Percentiles rank a stretch among this genome's conserved stretches.
phyloP scores from a whole-genome alignment of 2,329 filamentous ascomycete species.

The Fonsecaea nubica region DNA sequence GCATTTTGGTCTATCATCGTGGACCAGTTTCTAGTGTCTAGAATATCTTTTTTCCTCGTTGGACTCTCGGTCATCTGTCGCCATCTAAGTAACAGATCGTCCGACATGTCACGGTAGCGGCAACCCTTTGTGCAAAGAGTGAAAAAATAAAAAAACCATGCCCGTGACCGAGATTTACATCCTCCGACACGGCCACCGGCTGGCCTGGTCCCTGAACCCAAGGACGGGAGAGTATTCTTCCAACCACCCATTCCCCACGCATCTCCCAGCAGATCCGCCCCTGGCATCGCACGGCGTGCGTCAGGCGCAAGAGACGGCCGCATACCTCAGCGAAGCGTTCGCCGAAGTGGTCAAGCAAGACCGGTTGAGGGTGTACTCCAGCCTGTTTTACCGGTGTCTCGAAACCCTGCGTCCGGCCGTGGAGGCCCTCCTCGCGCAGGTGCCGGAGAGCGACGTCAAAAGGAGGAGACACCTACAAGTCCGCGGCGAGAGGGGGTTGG shows the following conservation, averaged over 20 bases:
- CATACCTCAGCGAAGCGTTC: slow-evolving; percentile 63
- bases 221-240: slow-evolving; percentile 78
- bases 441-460: slow-evolving; percentile 6
- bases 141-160: slow-evolving; percentile 29
- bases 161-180: slow-evolving; percentile 41
- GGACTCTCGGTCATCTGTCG: not conserved
- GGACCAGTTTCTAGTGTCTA: not conserved
- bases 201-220: slow-evolving; percentile 85
- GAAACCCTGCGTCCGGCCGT: slow-evolving; percentile 77
- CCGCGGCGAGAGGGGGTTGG: slow-evolving; percentile 51
- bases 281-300: slow-evolving; percentile 84
- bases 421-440: slow-evolving; percentile 46
- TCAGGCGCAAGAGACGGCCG: slow-evolving; percentile 79
- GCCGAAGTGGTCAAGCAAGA: slow-evolving; percentile 71
- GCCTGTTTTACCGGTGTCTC: slow-evolving; percentile 84
- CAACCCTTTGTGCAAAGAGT: not conserved
- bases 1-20: not conserved
- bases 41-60: not conserved
- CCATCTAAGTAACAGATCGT: not conserved
- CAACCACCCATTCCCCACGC: slow-evolving; percentile 78
- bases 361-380: slow-evolving; percentile 69
- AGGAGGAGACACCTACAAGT: slow-evolving; percentile 40
- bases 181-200: slow-evolving; percentile 66
- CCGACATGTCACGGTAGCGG: not conserved
- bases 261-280: slow-evolving; percentile 84